Percentiles rank a stretch among this genome's conserved stretches.
Conservation (phyloP, 495 filamentous ascomycete genomes). For the Talaromyces stipitatus region DNA sequence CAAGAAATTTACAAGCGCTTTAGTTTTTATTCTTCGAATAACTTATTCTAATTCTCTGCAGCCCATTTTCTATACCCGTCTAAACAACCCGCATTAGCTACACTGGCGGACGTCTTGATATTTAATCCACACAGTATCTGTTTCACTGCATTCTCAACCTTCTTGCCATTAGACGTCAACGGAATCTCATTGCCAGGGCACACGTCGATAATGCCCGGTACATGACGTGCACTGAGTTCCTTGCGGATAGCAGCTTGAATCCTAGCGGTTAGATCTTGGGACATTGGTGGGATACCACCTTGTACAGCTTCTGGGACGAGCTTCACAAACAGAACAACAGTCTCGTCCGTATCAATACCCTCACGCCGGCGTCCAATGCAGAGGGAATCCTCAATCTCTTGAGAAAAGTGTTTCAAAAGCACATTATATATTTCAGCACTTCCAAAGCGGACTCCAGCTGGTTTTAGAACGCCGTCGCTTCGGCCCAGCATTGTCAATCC, state of each 20-base stretch:
- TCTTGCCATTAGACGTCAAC: conserved; percentile 87
- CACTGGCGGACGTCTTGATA: conserved; percentile 77
- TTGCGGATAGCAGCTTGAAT: conserved; percentile 59
- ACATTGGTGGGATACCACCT: conserved; percentile 15
- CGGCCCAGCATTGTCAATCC: conserved; percentile 82
- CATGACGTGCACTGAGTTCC: conserved; percentile 78
- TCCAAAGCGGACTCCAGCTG: conserved; percentile 79
- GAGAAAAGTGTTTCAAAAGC: conserved; percentile 70
- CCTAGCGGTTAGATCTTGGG: conserved; percentile 39
- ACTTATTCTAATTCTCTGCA: conserved; percentile 16
- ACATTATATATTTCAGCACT: conserved; percentile 90
- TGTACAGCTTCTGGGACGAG: conserved; percentile 44
- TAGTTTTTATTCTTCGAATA: too few relatives aligned
- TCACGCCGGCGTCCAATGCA: conserved; percentile 73
- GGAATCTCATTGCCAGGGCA: conserved; percentile 63
- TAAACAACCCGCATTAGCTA: conserved; percentile 76
- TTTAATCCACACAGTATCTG: conserved; percentile 85
- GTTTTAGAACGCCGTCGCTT: conserved; percentile 87
- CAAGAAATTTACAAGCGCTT: too few relatives aligned
- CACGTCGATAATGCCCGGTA: conserved; percentile 72
- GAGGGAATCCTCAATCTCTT: conserved; percentile 71
- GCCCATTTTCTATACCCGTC: conserved; percentile 80
- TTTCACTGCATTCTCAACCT: conserved; percentile 89
- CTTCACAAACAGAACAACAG: conserved; percentile 77
- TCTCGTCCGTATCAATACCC: conserved; percentile 66